Conservation (phyloP, 306 rosid species). For the Vigna reflexopilosa region DNA sequence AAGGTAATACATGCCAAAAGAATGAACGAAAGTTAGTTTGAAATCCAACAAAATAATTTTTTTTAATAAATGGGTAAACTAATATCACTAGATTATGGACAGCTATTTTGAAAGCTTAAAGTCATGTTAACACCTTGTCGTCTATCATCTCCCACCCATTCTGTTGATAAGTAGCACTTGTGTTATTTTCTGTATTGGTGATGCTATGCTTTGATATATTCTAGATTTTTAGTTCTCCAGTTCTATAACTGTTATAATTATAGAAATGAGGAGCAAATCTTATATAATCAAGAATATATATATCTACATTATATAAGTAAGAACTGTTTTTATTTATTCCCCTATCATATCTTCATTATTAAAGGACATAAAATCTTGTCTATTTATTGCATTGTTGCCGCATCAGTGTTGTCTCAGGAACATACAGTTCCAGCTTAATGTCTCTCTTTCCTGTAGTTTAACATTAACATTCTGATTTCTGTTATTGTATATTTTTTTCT, state of each 20-base stretch:
- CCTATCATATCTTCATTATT: no score
- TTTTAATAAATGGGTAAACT: conserved; percentile 10
- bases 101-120: conserved; percentile 12
- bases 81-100: neutral
- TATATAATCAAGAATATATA: no score
- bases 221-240: neutral
- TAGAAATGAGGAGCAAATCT: no score
- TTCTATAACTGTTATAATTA: neutral
- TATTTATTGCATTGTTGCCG: no score
- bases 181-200: neutral
- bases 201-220: conserved; percentile 17
- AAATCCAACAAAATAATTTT: conserved; percentile 22
- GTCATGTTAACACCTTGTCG: neutral
- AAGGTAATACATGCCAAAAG: conserved; percentile 22
- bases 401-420: no score
- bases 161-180: neutral
- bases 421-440: no score
- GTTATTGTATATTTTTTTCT: neutral
- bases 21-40: conserved; percentile 5
- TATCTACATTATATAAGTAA: no score
- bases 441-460: no score
- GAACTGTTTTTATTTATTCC: no score
- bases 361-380: no score
- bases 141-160: neutral
- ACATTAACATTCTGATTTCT: neutral